Percentiles rank a stretch among this genome's conserved stretches.
phyloP scores from a whole-genome alignment of 1,284 basidiomycete species.

The Trametes pubescens region DNA sequence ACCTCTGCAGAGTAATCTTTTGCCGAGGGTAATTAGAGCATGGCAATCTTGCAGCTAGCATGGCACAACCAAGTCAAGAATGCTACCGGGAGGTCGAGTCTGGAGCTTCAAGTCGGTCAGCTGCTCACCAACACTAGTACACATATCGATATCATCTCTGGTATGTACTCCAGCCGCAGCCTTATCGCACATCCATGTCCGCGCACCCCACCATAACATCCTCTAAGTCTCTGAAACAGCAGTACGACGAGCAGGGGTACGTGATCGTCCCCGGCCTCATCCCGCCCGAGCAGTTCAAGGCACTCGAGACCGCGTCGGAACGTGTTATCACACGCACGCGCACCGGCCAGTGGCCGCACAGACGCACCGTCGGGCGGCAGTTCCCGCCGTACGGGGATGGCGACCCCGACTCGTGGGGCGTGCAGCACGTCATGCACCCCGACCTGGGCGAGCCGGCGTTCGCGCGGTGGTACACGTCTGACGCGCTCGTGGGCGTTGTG shows the following conservation, averaged over 20 bases:
- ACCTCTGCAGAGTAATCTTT: too few relatives aligned
- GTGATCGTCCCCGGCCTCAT: conserved; percentile 75
- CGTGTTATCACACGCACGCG: conserved; percentile 65
- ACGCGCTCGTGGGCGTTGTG: conserved; percentile 57
- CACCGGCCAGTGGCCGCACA: conserved; percentile 69
- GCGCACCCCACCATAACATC: conserved; percentile 17
- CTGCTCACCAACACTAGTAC: too few relatives aligned
- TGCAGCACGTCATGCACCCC: conserved; percentile 85
- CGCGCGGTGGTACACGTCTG: conserved; percentile 73
- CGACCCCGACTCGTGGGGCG: conserved; percentile 77
- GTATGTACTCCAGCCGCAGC: neutral
- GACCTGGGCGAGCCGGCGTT: conserved; percentile 68
- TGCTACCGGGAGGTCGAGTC: neutral
- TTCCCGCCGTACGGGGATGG: conserved; percentile 79
- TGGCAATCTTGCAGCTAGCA: too few relatives aligned
- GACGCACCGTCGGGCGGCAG: conserved; percentile 81
- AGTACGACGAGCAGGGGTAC: conserved; percentile 75
- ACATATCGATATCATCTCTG: neutral
- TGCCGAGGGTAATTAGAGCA: too few relatives aligned
- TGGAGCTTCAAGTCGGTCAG: conserved; percentile 12
- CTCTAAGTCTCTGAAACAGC: conserved; percentile 32
- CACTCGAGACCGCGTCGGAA: conserved; percentile 62
- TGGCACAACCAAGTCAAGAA: too few relatives aligned
- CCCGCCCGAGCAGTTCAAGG: conserved; percentile 47
- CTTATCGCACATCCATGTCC: conserved; percentile 10